Evolutionary conservation across 495 filamentous ascomycete genomes (phyloP), one percentile per base, ranked within the genome.

Genomic region (Neurospora sp.): DNA sequence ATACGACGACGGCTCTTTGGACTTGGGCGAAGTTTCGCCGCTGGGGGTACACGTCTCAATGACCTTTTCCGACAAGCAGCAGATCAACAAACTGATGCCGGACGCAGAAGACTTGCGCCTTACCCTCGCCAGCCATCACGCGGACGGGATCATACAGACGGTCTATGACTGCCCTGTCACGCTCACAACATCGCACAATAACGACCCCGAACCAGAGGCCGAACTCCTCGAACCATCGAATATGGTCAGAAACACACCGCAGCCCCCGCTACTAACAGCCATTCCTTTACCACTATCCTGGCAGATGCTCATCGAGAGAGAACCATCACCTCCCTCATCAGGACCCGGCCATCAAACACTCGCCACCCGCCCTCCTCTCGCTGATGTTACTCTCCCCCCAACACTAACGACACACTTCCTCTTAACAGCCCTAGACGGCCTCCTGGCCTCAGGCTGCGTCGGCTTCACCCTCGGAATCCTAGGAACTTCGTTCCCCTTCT

Each of bases 351-450:
- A 3, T 6, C 44, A 48, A 4, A 22, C 1, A 0, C 73, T 74
- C 22, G 70, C 76, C 0, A n/a, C 70, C 12, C 76, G 74, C 4
- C 70, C 74, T 8, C 72, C 73, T 35, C 42, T 75, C 69, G 41
- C 48, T 37, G 74, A 78, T 37, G 75, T 75, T 1, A 72, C 75
- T 0, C 74, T 70, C 2, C 74, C 76, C 0, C 48, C 20, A 27
- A 59, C 20, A 12, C 53, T 76, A 0, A 70, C 75, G 6, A 42
- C 76, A 27, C 73, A 74, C 48, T 72, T 78, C 7, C 37, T 70
- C 6, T 37, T 78, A 8, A 78, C 76, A 12, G 76, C 76, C 16
- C 61, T 78, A 41, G 76, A 78, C 27, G 76, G 76, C 5, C 75
- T 78, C 39, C 73, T 78, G 3, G 75, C 76, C 0, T 70, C 68